phyloP scores from a whole-genome alignment of 2,329 filamentous ascomycete species.

The Pyricularia sp. region DNA sequence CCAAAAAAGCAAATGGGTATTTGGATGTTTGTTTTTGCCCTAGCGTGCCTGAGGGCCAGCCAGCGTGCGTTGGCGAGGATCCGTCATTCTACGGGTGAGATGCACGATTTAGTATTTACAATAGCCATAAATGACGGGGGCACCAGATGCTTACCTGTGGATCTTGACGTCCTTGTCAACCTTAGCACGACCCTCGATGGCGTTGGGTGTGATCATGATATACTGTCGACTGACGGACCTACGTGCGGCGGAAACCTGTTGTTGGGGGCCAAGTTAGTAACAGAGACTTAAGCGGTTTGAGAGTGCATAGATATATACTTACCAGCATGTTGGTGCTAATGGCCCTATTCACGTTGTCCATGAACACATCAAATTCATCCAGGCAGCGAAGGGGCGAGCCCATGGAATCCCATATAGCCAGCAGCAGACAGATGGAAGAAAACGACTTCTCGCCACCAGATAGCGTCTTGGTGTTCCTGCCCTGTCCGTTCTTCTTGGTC shows the following conservation, averaged over 20 bases:
- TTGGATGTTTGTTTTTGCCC: not conserved
- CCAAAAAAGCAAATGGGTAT: not conserved
- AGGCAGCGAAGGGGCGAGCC: slow-evolving; percentile 89
- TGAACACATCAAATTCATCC: slow-evolving; percentile 98
- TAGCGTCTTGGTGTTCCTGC: slow-evolving; percentile 80
- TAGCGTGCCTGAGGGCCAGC: slow-evolving; percentile 4
- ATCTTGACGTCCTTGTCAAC: slow-evolving; percentile 66
- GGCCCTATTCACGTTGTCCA: slow-evolving; percentile 93
- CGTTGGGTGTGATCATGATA: slow-evolving; percentile 91
- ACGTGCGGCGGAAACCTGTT: slow-evolving; percentile 71
- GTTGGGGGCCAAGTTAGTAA: not conserved
- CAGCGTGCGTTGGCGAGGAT: slow-evolving; percentile 47
- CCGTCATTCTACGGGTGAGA: slow-evolving; percentile 35
- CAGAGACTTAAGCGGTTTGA: not conserved
- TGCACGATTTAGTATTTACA: slow-evolving; percentile 15
- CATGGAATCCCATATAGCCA: slow-evolving; percentile 97
- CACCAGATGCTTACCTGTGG: slow-evolving; percentile 46
- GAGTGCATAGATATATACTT: slow-evolving; percentile 25
- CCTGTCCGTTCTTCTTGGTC: slow-evolving; percentile 59
- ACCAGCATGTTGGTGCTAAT: slow-evolving; percentile 92
- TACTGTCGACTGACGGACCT: slow-evolving; percentile 86
- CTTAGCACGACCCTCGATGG: slow-evolving; percentile 52
- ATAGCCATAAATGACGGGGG: not conserved
- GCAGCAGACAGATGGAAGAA: slow-evolving; percentile 85
- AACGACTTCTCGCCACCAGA: slow-evolving; percentile 98